Base-by-base conservation (phyloP, 2,329 filamentous ascomycete genomes). In the Corniculantispora saksenae region DNA sequence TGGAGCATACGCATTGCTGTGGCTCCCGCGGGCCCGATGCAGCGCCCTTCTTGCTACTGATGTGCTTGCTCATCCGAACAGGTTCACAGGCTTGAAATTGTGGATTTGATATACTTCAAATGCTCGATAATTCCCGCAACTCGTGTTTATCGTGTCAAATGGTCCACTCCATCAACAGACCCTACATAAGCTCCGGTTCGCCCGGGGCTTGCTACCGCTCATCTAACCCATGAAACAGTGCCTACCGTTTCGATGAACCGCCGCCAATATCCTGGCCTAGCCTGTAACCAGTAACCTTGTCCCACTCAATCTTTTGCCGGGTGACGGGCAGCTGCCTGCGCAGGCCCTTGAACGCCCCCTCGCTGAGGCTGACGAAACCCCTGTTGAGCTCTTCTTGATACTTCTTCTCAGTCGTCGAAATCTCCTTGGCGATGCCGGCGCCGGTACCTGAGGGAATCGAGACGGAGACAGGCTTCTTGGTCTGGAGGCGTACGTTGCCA, bases 231-330 rank as follows among this genome's bases (percentile, higher is more conserved):
- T 32, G 3, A 21, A 17, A 10, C 9, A 32, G 9, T 17, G 32
- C 65, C 73, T 80, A 87, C 77, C 82, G 79, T 74, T 81, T 82
- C 56, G 82, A 81, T 71, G 87, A 87, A 61, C 88, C 88, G 58
- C 90, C 89, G 21, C 89, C 89, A 77, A 93, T 92, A 74, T 92
- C 91, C 78, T 93, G 90, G 29, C 91, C 91, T 70, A 97, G 82
- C 67, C 93, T 85, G 81, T 99, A 99, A 71, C 93, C 93, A 54
- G 92, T 91, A 70, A 99, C 92, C 83, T 97, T 97, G 79, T 99
- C 94, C 95, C 95, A 99, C 80, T 99, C 95, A 71, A 99, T 94
- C 86, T 97, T 97, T 83, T 99, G 95, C 75, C 95, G 89, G 67
- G 95, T 99, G 66, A 99, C 93, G 0, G 95, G 95, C 76, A 99